phyloP scores from a whole-genome alignment of 495 filamentous ascomycete genomes.

The Trichoderma parareesei region DNA sequence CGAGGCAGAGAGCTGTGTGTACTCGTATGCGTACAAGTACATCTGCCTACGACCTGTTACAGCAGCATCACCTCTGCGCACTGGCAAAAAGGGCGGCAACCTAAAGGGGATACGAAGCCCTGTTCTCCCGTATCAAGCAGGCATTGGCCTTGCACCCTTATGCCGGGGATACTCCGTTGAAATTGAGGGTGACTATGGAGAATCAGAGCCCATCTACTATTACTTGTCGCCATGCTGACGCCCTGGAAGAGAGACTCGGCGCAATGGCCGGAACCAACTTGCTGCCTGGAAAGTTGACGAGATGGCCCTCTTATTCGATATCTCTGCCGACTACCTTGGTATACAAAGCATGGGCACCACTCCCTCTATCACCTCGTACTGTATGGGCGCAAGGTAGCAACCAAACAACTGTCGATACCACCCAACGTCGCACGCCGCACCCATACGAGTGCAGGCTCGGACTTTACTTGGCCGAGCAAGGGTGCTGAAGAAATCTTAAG shows the following conservation, averaged over 20 bases:
- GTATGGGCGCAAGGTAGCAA: no score
- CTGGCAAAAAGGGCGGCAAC: no score
- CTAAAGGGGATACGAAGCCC: neutral
- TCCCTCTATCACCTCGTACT: no score
- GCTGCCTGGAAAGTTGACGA: neutral
- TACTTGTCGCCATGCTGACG: neutral
- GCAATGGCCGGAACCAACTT: neutral
- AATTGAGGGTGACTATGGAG: constrained; percentile 2
- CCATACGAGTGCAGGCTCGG: neutral
- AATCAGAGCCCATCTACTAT: neutral
- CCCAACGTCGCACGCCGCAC: neutral
- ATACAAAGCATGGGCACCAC: no score
- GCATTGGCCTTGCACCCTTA: neutral
- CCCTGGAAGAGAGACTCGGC: neutral
- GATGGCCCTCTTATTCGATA: no score
- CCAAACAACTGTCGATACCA: no score
- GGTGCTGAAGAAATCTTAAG: constrained; percentile 1
- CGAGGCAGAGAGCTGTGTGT: neutral
- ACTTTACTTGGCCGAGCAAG: neutral
- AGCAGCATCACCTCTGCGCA: neutral
- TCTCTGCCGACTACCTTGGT: no score
- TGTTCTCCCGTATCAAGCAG: neutral
- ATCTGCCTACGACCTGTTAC: no score
- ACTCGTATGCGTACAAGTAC: neutral
- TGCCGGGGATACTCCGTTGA: constrained; percentile 5